Evolutionary conservation across 106 monocot species (phyloP), one percentile per base, ranked within the genome.

Genomic region (Ottelia alismoides): DNA sequence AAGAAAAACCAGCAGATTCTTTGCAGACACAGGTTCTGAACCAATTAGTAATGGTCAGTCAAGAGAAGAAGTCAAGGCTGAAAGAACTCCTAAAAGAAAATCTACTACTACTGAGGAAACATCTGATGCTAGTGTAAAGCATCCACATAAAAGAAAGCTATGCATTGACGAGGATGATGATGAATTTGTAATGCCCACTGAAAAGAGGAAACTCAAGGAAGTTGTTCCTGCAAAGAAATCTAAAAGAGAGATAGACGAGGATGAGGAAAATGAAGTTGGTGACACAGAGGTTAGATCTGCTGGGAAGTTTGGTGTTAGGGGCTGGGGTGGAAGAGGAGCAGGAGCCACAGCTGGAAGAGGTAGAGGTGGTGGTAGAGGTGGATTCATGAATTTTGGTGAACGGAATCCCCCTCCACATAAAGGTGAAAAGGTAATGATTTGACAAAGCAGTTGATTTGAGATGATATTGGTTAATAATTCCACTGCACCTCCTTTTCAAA

Each of bases 361-460:
- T 20, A 55, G 92, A 71, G 86, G 92, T 12, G 84, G 84, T 69
- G 96, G 98, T 32, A 80, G 98, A 52, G 82, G 93, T 35, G 80
- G 79, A 18, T 89, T 77, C 50, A 82, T 98, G 82, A 85, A 70
- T 70, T 96, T 85, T 61, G 89, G 85, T 51, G 98, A 90, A 60
- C 78, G 98, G 58, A 82, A 85, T 52, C 85, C 85, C 44, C 98
- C 98, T 23, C 98, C 98, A 44, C 98, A 90, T 56, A 90, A 90
- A 80, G 98, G 96, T 45, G 85, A 89, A 49, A 98, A 98, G 98
- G 98, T 98, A 21, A 66, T n/a, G n/a, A n/a, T n/a, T n/a, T n/a
- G n/a, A n/a, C n/a, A n/a, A n/a, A n/a, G n/a, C n/a, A n/a, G n/a
- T n/a, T n/a, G n/a, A n/a, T n/a, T n/a, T n/a, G n/a, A n/a, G n/a